Evolutionary conservation across 352 stramenopile species (phyloP), one percentile per base, ranked within the genome.

Genomic region (Phytophthora hibernalis): DNA sequence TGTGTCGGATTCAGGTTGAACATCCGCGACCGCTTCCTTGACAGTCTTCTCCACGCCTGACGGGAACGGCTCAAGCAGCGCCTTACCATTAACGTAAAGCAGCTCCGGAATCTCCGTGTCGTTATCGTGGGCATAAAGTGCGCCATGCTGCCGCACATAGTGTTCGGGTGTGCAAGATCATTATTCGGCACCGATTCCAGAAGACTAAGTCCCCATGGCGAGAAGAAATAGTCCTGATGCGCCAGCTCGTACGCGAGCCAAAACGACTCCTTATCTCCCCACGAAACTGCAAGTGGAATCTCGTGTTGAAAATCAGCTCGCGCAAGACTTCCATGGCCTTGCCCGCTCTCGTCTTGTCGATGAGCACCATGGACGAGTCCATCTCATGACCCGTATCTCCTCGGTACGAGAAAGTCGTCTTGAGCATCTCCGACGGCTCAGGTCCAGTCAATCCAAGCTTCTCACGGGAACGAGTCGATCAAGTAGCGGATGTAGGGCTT

Each of bases 301-400:
- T 67, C 40, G 65, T 69, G 10, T 60, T 60, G 15, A 74, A 82
- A 33, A 85, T 85, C 20, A 90, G 63, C 12, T 76, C 65, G 50
- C 54, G 63, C 44, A 90, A 67, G 22, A 87, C 61, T 28, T 72
- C 70, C 69, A 88, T 57, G 3, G 74, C 74, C 28, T 80, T 80
- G 12, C 63, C 56, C 3, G 68, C 70, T 35, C 57, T 53, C 7
- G 55, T 54, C 44, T 88, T 88, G 58, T 85, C 62, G 28, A 86
- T 52, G 3, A 81, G 40, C 24, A 91, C 65, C 60, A 91, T 77
- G 35, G 78, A 89, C 42, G 82, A 90, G 51, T 90, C 81, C 72
- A 77, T 78, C 30, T 88, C 79, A 48, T 88, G 79, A 18, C 65
- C 71, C 2, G 74, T 83, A 16, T 73, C 53, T 21, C 63, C 72